Evolutionary conservation across 345 rosid genomes (phyloP), one percentile per base, ranked within the genome.

Genomic region (Mangifera indica): DNA sequence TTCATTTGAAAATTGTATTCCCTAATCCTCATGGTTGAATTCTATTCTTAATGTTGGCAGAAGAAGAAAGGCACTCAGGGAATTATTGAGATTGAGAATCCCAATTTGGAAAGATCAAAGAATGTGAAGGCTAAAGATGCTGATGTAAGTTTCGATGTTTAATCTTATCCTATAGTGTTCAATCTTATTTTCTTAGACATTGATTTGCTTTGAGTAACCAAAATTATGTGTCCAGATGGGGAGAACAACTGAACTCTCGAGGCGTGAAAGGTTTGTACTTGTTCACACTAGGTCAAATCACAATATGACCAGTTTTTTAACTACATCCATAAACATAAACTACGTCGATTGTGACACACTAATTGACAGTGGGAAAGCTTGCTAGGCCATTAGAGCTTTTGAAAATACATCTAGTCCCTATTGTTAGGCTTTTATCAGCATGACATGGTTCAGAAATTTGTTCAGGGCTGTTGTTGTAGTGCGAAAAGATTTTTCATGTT

Each of bases 181-280:
- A 10, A 15, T 57, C 32, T 61, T 29, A 10, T 10, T 0, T 20
- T 60, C 2, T 44, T 48, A 68, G 58, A 60, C 15, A 25, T 45
- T 7, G 53, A 14, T 21, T 56, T 44, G 25, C 70, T 37, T 63
- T 59, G 13, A 29, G 7, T 17, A 58, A 60, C 37, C 37, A 25
- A 52, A 54, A 37, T 51, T 32, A n/a, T 53, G 14, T 60, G 64
- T 59, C 84, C 81, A 96, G 99, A 67, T 74, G 34, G 87, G 86
- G 52, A 91, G 83, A 78, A 88, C 94, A 52, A 85, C 97, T 55
- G 98, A 92, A 80, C 94, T 96, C 78, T 91, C 99, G 5, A 91
- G 98, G 89, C 96, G 97, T 63, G 98, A 96, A 83, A 96, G 98
- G 99, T 96, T 63, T 73, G 85, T 79, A 54, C 26, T 45, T 69